Percentiles rank a stretch among this genome's conserved stretches.
Conservation (phyloP, 2,329 filamentous ascomycete species). For the Epichloe gansuensis region DNA sequence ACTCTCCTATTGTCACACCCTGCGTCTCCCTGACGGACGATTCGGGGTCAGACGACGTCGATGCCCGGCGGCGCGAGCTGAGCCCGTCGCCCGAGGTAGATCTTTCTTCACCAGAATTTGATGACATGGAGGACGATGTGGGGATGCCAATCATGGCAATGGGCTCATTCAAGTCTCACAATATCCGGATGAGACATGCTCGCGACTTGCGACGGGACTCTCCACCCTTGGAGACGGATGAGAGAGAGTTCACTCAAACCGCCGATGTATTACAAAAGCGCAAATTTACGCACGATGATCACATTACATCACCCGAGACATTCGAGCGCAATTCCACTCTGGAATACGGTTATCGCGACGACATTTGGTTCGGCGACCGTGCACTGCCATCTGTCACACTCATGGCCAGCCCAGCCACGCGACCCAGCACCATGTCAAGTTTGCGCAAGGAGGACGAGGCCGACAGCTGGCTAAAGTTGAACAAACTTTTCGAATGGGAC, state of each 20-base stretch:
- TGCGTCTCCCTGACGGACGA: constrained; percentile 54
- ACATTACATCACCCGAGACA: constrained; percentile 15
- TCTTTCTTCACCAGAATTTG: constrained; percentile 75
- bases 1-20: constrained; percentile 59
- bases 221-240: constrained; percentile 83
- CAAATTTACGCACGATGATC: constrained; percentile 37
- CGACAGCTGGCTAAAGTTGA: constrained; percentile 29
- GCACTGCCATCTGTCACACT: constrained; percentile 28
- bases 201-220: constrained; percentile 54
- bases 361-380: constrained; percentile 38
- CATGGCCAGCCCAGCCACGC: constrained; percentile 43
- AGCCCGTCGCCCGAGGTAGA: constrained; percentile 92
- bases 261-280: constrained; percentile 69
- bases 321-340: constrained; percentile 17
- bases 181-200: constrained; percentile 23
- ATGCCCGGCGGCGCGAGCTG: constrained; percentile 56
- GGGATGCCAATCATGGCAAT: constrained; percentile 49
- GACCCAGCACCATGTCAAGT: constrained; percentile 19
- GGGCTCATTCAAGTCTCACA: constrained; percentile 45
- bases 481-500: constrained; percentile 42
- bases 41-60: constrained; percentile 55
- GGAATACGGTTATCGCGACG: constrained; percentile 31
- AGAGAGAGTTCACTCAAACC: constrained; percentile 93
- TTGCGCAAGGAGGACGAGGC: constrained; percentile 26
- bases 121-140: constrained; percentile 53